These are phyloP conservation scores for Ochetophila trinervis DNA, from an alignment of 306 rosid species.

Conservation along the genomic window DNA sequence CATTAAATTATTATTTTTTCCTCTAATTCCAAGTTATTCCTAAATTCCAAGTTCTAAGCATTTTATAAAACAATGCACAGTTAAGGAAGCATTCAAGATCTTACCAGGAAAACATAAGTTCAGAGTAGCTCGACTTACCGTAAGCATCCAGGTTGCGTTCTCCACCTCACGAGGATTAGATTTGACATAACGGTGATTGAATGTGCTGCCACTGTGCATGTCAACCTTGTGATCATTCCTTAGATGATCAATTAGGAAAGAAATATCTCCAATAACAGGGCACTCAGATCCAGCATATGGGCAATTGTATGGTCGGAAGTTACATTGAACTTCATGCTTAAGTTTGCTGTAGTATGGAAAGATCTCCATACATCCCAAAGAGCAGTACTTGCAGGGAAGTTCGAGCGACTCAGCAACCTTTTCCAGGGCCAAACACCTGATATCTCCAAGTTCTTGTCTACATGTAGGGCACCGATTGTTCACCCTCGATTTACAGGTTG, in stretches of 20 bases:
- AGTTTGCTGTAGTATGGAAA: slow-evolving; percentile 28
- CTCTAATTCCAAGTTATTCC: too few relatives aligned
- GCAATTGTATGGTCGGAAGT: slow-evolving; percentile 28
- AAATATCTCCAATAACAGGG: slow-evolving; percentile 14
- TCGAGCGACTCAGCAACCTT: slow-evolving; percentile 26
- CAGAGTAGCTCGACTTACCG: slow-evolving; percentile 12
- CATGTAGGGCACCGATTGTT: slow-evolving; percentile 28
- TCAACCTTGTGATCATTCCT: slow-evolving; percentile 28
- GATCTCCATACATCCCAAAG: slow-evolving; percentile 24
- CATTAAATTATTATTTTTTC: too few relatives aligned
- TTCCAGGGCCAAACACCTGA: slow-evolving; percentile 29
- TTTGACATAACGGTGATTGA: slow-evolving; percentile 30
- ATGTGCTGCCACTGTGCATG: slow-evolving; percentile 22
- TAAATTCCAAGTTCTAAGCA: too few relatives aligned
- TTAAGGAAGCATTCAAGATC: not conserved
- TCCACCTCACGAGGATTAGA: slow-evolving; percentile 13
- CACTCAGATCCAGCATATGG: slow-evolving; percentile 27
- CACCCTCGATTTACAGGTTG: slow-evolving; percentile 22
- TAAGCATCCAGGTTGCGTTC: slow-evolving; percentile 28
- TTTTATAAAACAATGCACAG: not conserved
- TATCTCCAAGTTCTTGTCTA: slow-evolving; percentile 30
- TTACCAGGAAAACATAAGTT: not conserved
- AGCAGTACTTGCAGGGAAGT: slow-evolving; percentile 26
- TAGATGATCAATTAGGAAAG: slow-evolving; percentile 25
- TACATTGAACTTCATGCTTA: slow-evolving; percentile 22